Conservation (phyloP, 345 rosid genomes). For the Ceriops decandra region DNA sequence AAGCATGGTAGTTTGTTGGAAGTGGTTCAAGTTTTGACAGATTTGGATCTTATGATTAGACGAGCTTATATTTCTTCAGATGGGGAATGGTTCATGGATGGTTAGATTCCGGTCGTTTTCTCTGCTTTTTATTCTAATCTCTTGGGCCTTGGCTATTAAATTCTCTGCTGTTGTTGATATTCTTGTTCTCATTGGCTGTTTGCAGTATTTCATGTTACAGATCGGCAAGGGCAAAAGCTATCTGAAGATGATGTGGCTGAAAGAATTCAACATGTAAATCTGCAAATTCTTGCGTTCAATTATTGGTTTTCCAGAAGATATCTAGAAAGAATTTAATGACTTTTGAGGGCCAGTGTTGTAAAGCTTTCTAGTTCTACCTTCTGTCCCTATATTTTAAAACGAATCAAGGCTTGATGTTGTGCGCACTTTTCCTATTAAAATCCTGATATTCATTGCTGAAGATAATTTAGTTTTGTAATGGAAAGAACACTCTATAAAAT, state of each 20-base stretch:
- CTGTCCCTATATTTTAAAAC: too few relatives aligned
- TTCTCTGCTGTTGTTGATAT: constrained; percentile 11
- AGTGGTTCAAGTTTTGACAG: constrained; percentile 79
- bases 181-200: constrained; percentile 12
- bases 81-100: constrained; percentile 92
- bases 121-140: neutral
- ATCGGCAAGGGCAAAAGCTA: constrained; percentile 60
- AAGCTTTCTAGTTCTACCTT: too few relatives aligned
- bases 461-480: neutral
- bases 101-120: constrained; percentile 31
- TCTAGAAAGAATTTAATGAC: too few relatives aligned
- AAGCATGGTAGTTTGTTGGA: constrained; percentile 71
- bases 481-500: constrained; percentile 4
- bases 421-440: neutral
- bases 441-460: neutral
- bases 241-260: constrained; percentile 57
- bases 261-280: constrained; percentile 65
- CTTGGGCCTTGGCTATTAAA: constrained; percentile 1
- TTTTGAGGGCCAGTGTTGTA: neutral
- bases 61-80: constrained; percentile 87
- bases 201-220: constrained; percentile 75
- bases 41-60: constrained; percentile 57
- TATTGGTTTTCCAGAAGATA: neutral
- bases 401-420: neutral
- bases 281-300: constrained; percentile 10